Conservation (phyloP, 768 basidiomycete genomes). For the Megacollybia marginata region DNA sequence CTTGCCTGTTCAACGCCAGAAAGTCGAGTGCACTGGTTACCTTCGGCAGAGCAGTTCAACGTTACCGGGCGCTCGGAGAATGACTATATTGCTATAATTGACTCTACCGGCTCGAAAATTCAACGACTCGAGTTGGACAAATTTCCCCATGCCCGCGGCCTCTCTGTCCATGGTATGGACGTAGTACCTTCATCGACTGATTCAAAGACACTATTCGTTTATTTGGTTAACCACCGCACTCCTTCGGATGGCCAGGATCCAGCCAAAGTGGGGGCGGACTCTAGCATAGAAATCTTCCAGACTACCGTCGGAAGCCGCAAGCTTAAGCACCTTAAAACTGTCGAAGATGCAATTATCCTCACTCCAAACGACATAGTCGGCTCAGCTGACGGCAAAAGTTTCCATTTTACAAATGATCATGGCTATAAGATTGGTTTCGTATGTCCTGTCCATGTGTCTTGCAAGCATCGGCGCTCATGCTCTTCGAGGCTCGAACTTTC, state of each 20-base stretch:
- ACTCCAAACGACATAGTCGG: slow-evolving; percentile 75
- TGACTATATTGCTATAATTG: slow-evolving; percentile 58
- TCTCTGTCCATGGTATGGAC: slow-evolving; percentile 64
- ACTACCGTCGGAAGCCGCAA: slow-evolving; percentile 34
- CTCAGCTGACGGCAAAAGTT: slow-evolving; percentile 50
- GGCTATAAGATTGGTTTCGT: slow-evolving; percentile 47
- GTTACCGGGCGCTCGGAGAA: slow-evolving; percentile 27
- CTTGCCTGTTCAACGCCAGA: slow-evolving; percentile 53
- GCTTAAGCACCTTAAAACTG: slow-evolving; percentile 49
- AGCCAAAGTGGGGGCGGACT: slow-evolving; percentile 54
- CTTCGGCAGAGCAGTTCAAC: slow-evolving; percentile 28
- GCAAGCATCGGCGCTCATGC: neutral
- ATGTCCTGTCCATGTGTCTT: slow-evolving; percentile 13
- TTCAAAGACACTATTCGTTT: slow-evolving; percentile 48
- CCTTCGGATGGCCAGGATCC: slow-evolving; percentile 33
- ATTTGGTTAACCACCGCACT: slow-evolving; percentile 64
- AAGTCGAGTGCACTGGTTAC: slow-evolving; percentile 46
- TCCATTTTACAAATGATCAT: slow-evolving; percentile 69
- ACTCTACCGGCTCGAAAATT: slow-evolving; percentile 36
- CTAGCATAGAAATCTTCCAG: slow-evolving; percentile 63
- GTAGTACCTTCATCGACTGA: slow-evolving; percentile 46
- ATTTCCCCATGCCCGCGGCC: slow-evolving; percentile 30
- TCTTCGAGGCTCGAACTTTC: slow-evolving; percentile 7
- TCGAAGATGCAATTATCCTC: slow-evolving; percentile 44
- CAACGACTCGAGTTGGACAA: slow-evolving; percentile 36